These are phyloP conservation scores for Trichoderma parareesei DNA, from an alignment of 495 filamentous ascomycete genomes.

Conservation along the genomic window DNA sequence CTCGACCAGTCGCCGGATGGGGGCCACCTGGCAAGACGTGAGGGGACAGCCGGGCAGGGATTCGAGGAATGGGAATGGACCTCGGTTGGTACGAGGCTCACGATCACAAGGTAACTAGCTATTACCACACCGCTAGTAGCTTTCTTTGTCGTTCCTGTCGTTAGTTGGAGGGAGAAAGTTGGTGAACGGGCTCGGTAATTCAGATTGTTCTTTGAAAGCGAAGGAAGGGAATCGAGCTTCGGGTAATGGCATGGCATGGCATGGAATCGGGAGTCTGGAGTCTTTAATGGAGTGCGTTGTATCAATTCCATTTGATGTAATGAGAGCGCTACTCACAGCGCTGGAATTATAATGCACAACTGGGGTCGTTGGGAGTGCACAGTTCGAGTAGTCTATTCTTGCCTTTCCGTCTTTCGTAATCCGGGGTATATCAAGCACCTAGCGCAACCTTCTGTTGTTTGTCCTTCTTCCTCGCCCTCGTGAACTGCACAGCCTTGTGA, in stretches of 20 bases:
- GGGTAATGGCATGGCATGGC: neutral
- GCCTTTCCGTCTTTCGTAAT: neutral
- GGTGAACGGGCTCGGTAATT: neutral
- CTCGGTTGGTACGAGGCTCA: neutral
- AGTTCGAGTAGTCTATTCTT: neutral
- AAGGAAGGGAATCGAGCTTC: neutral
- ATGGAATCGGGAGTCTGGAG: neutral
- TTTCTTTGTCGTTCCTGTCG: neutral
- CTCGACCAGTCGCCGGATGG: slow-evolving; percentile 67
- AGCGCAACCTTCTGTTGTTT: neutral
- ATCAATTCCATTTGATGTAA: neutral
- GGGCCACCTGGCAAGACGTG: slow-evolving; percentile 84
- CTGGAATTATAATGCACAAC: neutral
- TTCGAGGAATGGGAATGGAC: neutral
- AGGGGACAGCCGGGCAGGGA: slow-evolving; percentile 38
- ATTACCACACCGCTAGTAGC: neutral
- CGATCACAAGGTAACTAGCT: neutral
- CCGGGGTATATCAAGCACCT: slow-evolving; percentile 5
- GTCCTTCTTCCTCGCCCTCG: slow-evolving; percentile 13
- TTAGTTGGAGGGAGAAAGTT: neutral
- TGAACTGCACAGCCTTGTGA: slow-evolving; percentile 38
- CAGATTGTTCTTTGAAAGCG: neutral
- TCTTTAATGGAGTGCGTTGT: neutral
- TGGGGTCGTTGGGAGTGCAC: neutral
- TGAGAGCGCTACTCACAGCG: neutral